These are phyloP conservation scores for Mortierella sp. DNA, from an alignment of 371 early-diverging fungal genomes.

Conservation along the genomic window DNA sequence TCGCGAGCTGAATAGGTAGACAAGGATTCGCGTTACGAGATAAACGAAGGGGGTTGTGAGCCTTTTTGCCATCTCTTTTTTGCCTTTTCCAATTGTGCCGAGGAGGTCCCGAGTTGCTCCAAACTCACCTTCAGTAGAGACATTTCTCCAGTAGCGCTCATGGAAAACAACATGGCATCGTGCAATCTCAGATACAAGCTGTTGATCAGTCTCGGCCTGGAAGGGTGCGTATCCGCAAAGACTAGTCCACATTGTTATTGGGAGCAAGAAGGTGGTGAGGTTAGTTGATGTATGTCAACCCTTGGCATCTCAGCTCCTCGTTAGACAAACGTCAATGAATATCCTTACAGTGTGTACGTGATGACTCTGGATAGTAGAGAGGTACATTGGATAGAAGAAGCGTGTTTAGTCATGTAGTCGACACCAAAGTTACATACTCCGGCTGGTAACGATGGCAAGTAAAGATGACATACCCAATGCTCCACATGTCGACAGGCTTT, in stretches of 20 bases:
- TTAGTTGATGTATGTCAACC: neutral
- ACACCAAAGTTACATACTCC: too few species aligned
- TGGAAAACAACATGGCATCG: slow-evolving; percentile 78
- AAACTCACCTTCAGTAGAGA: slow-evolving; percentile 72
- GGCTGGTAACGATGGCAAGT: too few species aligned
- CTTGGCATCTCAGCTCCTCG: neutral
- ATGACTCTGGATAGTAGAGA: slow-evolving; percentile 59
- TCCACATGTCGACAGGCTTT: slow-evolving; percentile 88
- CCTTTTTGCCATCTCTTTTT: too few species aligned
- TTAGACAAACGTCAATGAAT: neutral
- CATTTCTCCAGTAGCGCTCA: slow-evolving; percentile 82
- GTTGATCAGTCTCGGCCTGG: slow-evolving; percentile 71
- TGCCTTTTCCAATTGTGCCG: too few species aligned
- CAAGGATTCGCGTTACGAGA: too few species aligned
- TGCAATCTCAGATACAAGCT: slow-evolving; percentile 70
- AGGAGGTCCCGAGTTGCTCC: too few species aligned
- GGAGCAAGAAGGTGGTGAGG: neutral
- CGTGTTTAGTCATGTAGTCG: too few species aligned
- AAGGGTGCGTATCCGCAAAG: slow-evolving; percentile 84
- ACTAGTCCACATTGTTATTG: too few species aligned
- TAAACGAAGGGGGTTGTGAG: too few species aligned
- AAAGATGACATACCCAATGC: slow-evolving; percentile 62
- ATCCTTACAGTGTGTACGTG: slow-evolving; percentile 72
- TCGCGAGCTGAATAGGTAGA: slow-evolving; percentile 76
- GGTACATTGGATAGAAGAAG: too few species aligned